These are phyloP conservation scores for Apiospora malaysiana DNA, from an alignment of 2,329 filamentous ascomycete species.

Conservation along the genomic window DNA sequence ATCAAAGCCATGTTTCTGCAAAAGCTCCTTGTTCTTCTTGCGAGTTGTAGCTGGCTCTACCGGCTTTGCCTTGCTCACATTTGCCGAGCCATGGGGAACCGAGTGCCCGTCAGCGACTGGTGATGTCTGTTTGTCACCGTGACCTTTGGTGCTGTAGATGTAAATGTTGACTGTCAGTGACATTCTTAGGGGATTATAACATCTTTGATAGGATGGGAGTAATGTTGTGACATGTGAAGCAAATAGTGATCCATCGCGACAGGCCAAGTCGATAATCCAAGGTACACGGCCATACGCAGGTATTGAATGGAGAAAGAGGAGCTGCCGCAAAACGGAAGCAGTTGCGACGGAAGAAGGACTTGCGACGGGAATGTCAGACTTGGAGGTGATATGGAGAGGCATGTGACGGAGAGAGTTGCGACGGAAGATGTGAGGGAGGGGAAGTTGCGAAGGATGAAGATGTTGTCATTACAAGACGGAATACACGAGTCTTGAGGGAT, in stretches of 20 bases:
- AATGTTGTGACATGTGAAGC: neutral
- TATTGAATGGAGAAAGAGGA: neutral
- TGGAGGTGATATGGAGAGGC: neutral
- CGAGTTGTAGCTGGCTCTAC: slow-evolving; percentile 36
- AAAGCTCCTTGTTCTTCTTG: slow-evolving; percentile 32
- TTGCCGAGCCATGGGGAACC: slow-evolving; percentile 30
- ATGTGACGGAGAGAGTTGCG: neutral
- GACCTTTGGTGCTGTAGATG: slow-evolving; percentile 8
- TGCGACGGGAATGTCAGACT: neutral
- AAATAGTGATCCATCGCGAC: neutral
- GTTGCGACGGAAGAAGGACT: neutral
- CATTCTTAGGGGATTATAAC: neutral
- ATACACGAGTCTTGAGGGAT: neutral
- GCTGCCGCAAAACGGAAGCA: neutral
- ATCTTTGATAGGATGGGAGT: neutral
- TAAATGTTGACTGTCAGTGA: neutral
- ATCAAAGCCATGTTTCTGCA: slow-evolving; percentile 35
- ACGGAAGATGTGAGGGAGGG: neutral
- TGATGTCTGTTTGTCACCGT: neutral
- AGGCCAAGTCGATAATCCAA: neutral
- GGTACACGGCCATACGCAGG: neutral
- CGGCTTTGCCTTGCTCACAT: slow-evolving; percentile 33
- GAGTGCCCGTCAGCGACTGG: slow-evolving; percentile 20
- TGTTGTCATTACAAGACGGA: neutral
- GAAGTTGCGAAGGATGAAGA: neutral